Base-by-base conservation (phyloP, 108 stramenopile genomes). In the Nitzschia sp. region DNA sequence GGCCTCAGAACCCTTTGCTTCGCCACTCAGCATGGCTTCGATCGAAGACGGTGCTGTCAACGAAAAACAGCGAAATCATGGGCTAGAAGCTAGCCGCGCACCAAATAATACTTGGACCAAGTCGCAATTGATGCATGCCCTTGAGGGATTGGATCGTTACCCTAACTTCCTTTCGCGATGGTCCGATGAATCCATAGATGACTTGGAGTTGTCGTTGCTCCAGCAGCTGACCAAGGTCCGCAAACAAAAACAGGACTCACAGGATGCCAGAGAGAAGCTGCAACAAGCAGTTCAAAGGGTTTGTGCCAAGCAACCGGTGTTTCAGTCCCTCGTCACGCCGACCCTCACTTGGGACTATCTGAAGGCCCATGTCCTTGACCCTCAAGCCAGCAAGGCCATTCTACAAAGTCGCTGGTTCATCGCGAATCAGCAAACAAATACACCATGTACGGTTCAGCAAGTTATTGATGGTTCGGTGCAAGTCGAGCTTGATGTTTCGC, bases 141-240 rank as follows among this genome's bases (percentile, higher is more conserved):
- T 93, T 14, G 89, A 84, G 21, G 92, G 92, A 8, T 66, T 93
- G 48, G 80, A 88, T 70, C 83, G 92, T 2, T 93, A 93, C 65
- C 92, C 92, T 0, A 88, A 87, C 66, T 93, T 90, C 62, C 65
- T 93, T 25, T 54, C 58, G 0, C 63, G 89, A 50, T 88, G 83
- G 71, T 48, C 64, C 37, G 54, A 80, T 5, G 15, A 72, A 0
- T 88, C 89, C 66, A 74, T 86, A 3, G 63, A 69, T 24, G 11
- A 58, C 17, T 62, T 92, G 42, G 86, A 92, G 67, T 14, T 59
- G 24, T 75, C 86, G 9, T 65, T 92, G 51, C 63, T 88, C 56
- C n/a, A 79, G 40, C 75, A 57, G 26, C 52, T 90, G 51, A 29
- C 46, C 9, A 62, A 82, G 50, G 88, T 90, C 15, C 86, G 86